Base-by-base conservation (phyloP, 768 basidiomycete species). In the Sporobolomyces roseus region DNA sequence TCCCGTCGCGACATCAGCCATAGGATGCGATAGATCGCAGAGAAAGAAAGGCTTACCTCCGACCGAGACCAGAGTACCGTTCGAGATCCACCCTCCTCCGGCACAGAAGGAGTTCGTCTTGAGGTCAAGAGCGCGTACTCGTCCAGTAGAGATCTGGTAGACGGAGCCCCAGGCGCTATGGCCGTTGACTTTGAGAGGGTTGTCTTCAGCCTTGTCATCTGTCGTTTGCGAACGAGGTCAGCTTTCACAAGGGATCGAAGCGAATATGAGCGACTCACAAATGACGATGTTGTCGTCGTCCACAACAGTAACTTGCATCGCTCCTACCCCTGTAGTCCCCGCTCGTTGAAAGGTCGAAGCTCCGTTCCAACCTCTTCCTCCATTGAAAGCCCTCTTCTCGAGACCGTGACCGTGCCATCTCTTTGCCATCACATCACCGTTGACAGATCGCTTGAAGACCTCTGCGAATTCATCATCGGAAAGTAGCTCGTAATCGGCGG, bases 71-170 rank as follows among this genome's bases (percentile, higher is more conserved):
- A 77, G 70, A 5, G 75, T 77, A 2, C 77, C 77, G 69, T 78
- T 77, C 6, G 66, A 62, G 38, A 78, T 69, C 63, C 71, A 74
- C 16, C 69, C 72, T 2, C 77, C 77, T 14, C 77, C 77, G 0
- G 76, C 76, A 58, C 74, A 77, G 67, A 77, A 77, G 5, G 68
- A 65, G 80, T 94, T 93, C 21, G 89, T 89, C 60, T 84, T 72
- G 43, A 87, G 82, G 75, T 91, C 86, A 87, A 93, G 87, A 0
- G 89, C 74, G 30, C 67, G 52, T 23, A 67, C 68, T 45, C 60
- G 67, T 10, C 58, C 5, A 10, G 65, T 61, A 16, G 35, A 38
- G 59, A 75, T 70, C 21, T 50, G 30, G 68, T 75, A 74, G 62
- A 73, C 27, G 21, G 32, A 6, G 25, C 70, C 74, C 72, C 72